Conservation (phyloP, 768 basidiomycete species). For the Suillus hirtellus region DNA sequence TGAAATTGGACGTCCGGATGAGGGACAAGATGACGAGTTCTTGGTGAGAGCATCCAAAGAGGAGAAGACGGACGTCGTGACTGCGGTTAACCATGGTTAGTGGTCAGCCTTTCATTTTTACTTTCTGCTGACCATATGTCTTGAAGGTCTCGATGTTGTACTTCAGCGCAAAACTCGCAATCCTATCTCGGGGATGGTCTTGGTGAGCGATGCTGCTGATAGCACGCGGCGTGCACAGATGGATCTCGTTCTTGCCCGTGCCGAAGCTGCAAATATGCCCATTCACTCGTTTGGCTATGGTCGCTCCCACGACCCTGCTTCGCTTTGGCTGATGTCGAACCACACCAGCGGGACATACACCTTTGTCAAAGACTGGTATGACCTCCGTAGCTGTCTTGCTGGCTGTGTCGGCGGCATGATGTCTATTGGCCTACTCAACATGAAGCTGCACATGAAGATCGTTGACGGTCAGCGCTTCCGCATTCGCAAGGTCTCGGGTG, state of each 20-base stretch:
- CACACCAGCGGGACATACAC: conserved; percentile 97
- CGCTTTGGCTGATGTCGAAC: conserved; percentile 98
- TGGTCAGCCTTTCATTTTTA: background rate
- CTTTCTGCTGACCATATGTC: conserved; percentile 9
- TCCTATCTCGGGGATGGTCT: conserved; percentile 85
- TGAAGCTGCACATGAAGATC: conserved; percentile 95
- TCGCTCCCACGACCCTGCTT: conserved; percentile 94
- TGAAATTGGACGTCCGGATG: conserved; percentile 50
- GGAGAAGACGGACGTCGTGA: conserved; percentile 96
- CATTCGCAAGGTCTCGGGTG: conserved; percentile 93
- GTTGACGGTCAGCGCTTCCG: conserved; percentile 89
- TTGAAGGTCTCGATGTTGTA: conserved; percentile 83
- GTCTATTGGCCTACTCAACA: conserved; percentile 88
- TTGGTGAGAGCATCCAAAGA: conserved; percentile 77
- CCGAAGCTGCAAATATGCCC: conserved; percentile 94
- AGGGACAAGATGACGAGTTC: conserved; percentile 56
- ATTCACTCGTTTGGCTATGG: conserved; percentile 98
- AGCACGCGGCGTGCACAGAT: conserved; percentile 93
- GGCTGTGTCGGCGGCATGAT: conserved; percentile 97
- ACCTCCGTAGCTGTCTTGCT: conserved; percentile 87
- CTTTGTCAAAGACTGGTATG: conserved; percentile 98
- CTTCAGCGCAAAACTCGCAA: conserved; percentile 93
- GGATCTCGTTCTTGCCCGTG: conserved; percentile 95
- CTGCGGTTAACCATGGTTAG: conserved; percentile 93
- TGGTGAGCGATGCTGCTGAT: conserved; percentile 92